Conservation (phyloP, 768 basidiomycete genomes). For the Boletus rubescentipes region DNA sequence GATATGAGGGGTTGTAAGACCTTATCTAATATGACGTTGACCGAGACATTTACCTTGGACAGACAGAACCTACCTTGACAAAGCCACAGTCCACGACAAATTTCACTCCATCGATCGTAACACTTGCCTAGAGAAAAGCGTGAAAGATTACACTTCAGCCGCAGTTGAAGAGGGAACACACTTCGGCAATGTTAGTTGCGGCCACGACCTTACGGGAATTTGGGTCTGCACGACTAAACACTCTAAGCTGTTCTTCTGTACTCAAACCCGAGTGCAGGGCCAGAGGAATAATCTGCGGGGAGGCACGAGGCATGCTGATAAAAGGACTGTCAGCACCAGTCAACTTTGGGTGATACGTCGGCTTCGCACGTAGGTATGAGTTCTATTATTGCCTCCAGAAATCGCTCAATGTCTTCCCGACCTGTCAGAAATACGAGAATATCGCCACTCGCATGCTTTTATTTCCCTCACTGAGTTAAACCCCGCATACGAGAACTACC, state of each 20-base stretch:
- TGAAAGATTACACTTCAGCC: background rate
- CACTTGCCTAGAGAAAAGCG: slow-evolving; percentile 64
- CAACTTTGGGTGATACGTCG: background rate
- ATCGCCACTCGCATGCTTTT: slow-evolving; percentile 80
- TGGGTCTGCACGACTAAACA: slow-evolving; percentile 76
- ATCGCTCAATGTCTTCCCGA: slow-evolving; percentile 92
- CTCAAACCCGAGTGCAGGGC: slow-evolving; percentile 89
- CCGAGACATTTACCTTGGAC: background rate
- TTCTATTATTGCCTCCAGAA: slow-evolving; percentile 77
- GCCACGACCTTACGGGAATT: slow-evolving; percentile 88
- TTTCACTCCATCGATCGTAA: slow-evolving; percentile 94
- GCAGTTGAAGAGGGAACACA: slow-evolving; percentile 25
- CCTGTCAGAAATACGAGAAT: slow-evolving; percentile 94
- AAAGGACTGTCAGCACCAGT: background rate
- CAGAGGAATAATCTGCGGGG: slow-evolving; percentile 59
- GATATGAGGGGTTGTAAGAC: slow-evolving; percentile 83
- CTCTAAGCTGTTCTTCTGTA: slow-evolving; percentile 81
- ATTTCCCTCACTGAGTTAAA: background rate
- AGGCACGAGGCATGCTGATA: slow-evolving; percentile 50
- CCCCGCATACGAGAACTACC: background rate
- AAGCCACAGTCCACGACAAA: slow-evolving; percentile 94
- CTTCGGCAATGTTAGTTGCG: slow-evolving; percentile 95
- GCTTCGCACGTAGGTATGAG: slow-evolving; percentile 62
- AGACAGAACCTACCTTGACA: slow-evolving; percentile 68
- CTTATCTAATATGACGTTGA: slow-evolving; percentile 58